Conservation (phyloP, 108 stramenopile genomes). For the Craspedostauros australis region DNA sequence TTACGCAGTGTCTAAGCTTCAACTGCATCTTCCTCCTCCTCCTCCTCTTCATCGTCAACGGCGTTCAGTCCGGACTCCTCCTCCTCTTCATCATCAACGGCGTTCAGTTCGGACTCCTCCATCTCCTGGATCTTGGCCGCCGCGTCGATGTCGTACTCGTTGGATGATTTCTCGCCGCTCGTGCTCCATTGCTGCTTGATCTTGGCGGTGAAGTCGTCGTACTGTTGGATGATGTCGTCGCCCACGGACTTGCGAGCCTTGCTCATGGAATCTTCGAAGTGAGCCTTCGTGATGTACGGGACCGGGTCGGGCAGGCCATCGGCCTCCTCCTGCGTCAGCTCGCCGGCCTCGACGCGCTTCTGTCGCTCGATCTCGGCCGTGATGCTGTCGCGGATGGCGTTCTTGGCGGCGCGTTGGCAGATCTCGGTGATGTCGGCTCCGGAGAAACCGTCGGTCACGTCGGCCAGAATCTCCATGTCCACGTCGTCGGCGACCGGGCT, state of each 20-base stretch:
- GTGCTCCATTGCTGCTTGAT: constrained; percentile 83
- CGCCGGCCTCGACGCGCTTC: constrained; percentile 79
- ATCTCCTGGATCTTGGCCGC: constrained; percentile 73
- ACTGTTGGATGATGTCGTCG: constrained; percentile 82
- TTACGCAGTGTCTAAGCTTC: background rate
- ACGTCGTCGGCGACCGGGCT: constrained; percentile 82
- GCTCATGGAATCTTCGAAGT: constrained; percentile 87
- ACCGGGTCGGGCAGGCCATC: constrained; percentile 77
- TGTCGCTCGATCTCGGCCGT: constrained; percentile 77
- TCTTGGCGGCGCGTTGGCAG: constrained; percentile 93
- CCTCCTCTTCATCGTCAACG: constrained; percentile 22
- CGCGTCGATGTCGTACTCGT: constrained; percentile 70
- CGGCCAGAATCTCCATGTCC: constrained; percentile 68
- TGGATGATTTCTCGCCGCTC: constrained; percentile 34
- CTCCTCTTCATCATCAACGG: constrained; percentile 23
- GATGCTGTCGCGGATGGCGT: constrained; percentile 90
- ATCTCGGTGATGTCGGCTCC: constrained; percentile 98
- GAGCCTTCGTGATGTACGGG: constrained; percentile 67
- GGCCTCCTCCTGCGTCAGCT: constrained; percentile 78
- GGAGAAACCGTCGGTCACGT: constrained; percentile 89
- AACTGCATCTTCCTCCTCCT: too few relatives aligned
- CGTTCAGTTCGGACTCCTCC: constrained; percentile 61
- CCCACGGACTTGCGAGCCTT: constrained; percentile 85
- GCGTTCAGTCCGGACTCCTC: constrained; percentile 40
- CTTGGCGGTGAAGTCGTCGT: constrained; percentile 81